Base-by-base conservation (phyloP, 2,329 filamentous ascomycete species). In the Penicillium sp. region DNA sequence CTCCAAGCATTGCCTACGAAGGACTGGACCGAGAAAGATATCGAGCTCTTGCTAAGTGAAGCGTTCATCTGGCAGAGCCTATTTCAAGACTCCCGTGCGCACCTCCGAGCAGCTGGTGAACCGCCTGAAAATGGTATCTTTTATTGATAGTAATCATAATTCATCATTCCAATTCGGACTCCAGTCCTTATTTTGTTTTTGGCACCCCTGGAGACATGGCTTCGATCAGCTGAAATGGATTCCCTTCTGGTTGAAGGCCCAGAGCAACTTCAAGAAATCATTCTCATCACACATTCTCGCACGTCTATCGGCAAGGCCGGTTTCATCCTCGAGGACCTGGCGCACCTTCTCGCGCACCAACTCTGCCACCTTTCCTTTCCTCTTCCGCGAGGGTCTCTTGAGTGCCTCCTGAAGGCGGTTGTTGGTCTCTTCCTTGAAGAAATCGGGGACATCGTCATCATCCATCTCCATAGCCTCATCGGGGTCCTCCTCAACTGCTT, bases 31-130 rank as follows among this genome's bases (percentile, higher is more conserved):
- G 93, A 96, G 66, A 97, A 97, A 73, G 93, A 98, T 64, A 95
- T 98, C 60, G 93, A 97, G 68, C 78, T 98, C 48, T 75, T 98
- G 44, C 77, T 98, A 35, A 96, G 89, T 64, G 93, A 98, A 72
- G 93, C 93, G 3, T 98, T 93, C 62, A 96, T 98, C 55, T 98
- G 93, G 94, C 90, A 98, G 73, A 95, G 88, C 64, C 75, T 98
- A 36, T 98, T 96, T 72, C 89, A 94, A 62, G 91, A 91, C 40
- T 95, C 89, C 8, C 85, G 89, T 44, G 94, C 93, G 29, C 93
- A 98, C 73, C 74, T 98, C 50, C 67, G 69, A 41, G 61, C 69
- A 39, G 59, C 64, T 44, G 63, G 64, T 35, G 58, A 55, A 46
- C 60, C 62, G 44, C 59, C 65, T 37, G 62, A 66, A 44, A 60